phyloP scores from a whole-genome alignment of 257 asterid genomes.

The Forsythia suspensa region DNA sequence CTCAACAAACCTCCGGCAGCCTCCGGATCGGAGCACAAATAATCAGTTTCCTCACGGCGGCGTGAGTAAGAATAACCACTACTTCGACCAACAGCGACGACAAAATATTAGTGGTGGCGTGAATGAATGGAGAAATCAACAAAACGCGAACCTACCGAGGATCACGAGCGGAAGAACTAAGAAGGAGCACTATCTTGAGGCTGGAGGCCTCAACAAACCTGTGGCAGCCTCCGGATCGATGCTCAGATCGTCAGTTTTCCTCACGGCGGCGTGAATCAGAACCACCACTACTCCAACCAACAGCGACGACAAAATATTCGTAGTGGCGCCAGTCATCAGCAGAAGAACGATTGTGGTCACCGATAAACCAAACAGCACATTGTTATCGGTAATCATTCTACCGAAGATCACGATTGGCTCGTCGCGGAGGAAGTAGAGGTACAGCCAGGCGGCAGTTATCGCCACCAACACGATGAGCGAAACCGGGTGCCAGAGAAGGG shows the following conservation, averaged over 20 bases:
- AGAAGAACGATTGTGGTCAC: slow-evolving; percentile 50
- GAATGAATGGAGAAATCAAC: slow-evolving; percentile 57
- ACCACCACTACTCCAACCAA: slow-evolving; percentile 56
- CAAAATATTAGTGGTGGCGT: slow-evolving; percentile 57
- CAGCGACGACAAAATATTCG: slow-evolving; percentile 54
- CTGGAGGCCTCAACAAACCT: slow-evolving; percentile 41
- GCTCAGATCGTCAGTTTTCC: slow-evolving; percentile 67
- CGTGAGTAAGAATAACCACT: slow-evolving; percentile 63
- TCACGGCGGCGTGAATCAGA: slow-evolving; percentile 67
- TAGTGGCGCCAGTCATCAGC: slow-evolving; percentile 60
- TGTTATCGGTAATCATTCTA: slow-evolving; percentile 54
- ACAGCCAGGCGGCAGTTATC: slow-evolving; percentile 67
- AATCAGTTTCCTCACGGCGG: slow-evolving; percentile 67
- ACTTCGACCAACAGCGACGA: slow-evolving; percentile 48
- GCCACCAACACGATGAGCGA: slow-evolving; percentile 75
- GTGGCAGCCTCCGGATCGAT: slow-evolving; percentile 60
- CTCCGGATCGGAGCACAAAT: slow-evolving; percentile 57
- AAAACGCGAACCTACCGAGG: slow-evolving; percentile 66
- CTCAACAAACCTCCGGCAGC: slow-evolving; percentile 43
- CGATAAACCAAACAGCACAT: slow-evolving; percentile 58
- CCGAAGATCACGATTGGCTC: slow-evolving; percentile 66
- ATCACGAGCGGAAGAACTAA: slow-evolving; percentile 47
- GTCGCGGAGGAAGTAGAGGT: slow-evolving; percentile 83
- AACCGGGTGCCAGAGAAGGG: slow-evolving; percentile 87
- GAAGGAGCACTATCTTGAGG: slow-evolving; percentile 17